Base-by-base conservation (phyloP, 768 basidiomycete genomes). In the Chalciporus piperatus region DNA sequence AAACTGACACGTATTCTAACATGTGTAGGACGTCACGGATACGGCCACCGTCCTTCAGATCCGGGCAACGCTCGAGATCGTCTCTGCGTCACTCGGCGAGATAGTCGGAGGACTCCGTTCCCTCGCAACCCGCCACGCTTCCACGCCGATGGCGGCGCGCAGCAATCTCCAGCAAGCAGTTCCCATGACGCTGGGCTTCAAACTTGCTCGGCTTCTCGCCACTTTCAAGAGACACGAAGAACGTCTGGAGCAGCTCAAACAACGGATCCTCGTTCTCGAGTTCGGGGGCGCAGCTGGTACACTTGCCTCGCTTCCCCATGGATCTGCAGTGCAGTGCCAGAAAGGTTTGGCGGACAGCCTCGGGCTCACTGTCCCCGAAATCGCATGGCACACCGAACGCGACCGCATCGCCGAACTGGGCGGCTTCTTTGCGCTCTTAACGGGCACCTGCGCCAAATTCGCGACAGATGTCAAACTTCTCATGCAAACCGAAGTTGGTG, bases 131-230 rank as follows among this genome's bases (percentile, higher is more conserved):
- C 59, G 53, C 22, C 64, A 78, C 52, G 69, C 67, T 12, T 56
- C 67, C 2, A 76, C 75, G 3, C 70, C 70, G 0, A 78, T 77
- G 75, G 70, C 73, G 11, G 76, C 70, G 37, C 73, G 75, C 16
- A 77, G 75, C 47, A 77, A 76, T 52, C 61, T 78, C 27, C 76
- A 76, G 53, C 74, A 78, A 47, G 76, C 76, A 12, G 76, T 78
- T 14, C 76, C 76, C 4, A 76, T 78, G 48, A 65, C 76, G 4
- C 67, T 76, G 38, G 76, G 76, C 0, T 78, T 78, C 58, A 76
- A 78, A 52, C 66, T 76, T 51, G 74, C 74, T 7, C 69, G 76
- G 7, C 69, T 78, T 41, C 61, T 75, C 1, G 66, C 71, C 14
- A 76, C 76, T 5, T 77, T 78, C 50, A 54, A 67, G 43, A 65